Conservation (phyloP, 2,329 filamentous ascomycete genomes). For the Scedosporium apiospermum region DNA sequence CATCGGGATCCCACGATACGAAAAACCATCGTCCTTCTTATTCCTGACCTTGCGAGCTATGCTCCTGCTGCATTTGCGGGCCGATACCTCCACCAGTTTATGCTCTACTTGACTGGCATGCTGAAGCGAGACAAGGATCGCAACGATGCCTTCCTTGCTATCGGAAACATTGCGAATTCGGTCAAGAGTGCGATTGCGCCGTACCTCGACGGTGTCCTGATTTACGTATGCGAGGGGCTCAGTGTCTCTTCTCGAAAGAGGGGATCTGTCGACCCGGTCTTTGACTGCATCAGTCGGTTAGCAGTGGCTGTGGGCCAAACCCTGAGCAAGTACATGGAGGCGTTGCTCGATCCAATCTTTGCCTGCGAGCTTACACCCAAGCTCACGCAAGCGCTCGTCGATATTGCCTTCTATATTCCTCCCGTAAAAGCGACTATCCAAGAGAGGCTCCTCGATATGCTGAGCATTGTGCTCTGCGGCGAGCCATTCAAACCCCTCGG, state of each 20-base stretch:
- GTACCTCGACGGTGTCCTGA: constrained; percentile 87
- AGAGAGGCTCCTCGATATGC: constrained; percentile 84
- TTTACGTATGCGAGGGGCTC: constrained; percentile 86
- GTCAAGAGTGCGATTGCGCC: constrained; percentile 92
- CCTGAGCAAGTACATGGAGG: constrained; percentile 96
- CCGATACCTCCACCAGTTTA: constrained; percentile 86
- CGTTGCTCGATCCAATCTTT: constrained; percentile 90
- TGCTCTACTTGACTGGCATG: constrained; percentile 90
- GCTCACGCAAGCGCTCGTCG: constrained; percentile 87
- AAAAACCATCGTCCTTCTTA: constrained; percentile 80
- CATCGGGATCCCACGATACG: constrained; percentile 82
- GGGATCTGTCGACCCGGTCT: constrained; percentile 68
- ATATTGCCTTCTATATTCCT: constrained; percentile 98
- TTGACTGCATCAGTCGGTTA: constrained; percentile 95
- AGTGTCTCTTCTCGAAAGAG: constrained; percentile 64
- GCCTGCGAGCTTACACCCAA: constrained; percentile 91
- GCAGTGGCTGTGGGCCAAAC: constrained; percentile 93
- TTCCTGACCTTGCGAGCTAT: constrained; percentile 88
- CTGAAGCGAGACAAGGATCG: constrained; percentile 91
- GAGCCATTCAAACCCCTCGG: constrained; percentile 88
- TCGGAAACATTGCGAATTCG: constrained; percentile 91
- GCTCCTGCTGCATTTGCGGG: constrained; percentile 83
- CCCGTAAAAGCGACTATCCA: constrained; percentile 90
- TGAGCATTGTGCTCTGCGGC: constrained; percentile 87
- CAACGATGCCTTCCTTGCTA: constrained; percentile 89